phyloP scores from a whole-genome alignment of 495 filamentous ascomycete species.

The Penicillium alfredii region DNA sequence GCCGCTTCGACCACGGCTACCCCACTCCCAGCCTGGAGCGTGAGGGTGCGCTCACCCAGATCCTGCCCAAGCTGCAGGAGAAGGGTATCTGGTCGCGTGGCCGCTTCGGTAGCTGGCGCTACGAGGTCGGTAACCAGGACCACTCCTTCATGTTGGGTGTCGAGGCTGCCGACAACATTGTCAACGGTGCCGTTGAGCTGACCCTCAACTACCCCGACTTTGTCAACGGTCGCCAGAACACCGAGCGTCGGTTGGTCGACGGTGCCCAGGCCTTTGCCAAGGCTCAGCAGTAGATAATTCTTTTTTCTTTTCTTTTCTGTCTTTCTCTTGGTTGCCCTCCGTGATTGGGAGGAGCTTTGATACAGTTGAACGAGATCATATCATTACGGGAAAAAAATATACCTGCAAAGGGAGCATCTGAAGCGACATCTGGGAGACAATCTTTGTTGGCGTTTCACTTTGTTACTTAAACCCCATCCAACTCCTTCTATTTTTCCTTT shows the following conservation, averaged over 20 bases:
- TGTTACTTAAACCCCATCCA: conserved; percentile 14
- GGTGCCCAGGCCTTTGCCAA: conserved; percentile 59
- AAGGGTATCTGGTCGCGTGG: conserved; percentile 93
- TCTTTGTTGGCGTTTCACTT: conserved; percentile 30
- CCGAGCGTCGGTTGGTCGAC: conserved; percentile 80
- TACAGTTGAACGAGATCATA: conserved; percentile 25
- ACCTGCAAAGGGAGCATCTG: conserved; percentile 25
- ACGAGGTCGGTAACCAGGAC: conserved; percentile 97
- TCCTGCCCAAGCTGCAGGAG: conserved; percentile 86
- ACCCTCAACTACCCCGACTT: conserved; percentile 99
- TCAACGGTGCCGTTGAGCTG: conserved; percentile 89
- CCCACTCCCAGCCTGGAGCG: conserved; percentile 92
- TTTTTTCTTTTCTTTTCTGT: background rate
- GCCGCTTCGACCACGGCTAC: conserved; percentile 98
- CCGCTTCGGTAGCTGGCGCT: conserved; percentile 96
- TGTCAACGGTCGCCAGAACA: conserved; percentile 86
- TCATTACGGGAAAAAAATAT: conserved; percentile 19
- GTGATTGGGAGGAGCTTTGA: too few relatives aligned
- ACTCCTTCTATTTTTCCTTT: conserved; percentile 7
- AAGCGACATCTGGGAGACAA: conserved; percentile 29
- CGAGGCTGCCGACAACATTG: conserved; percentile 92
- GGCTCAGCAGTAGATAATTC: conserved; percentile 38
- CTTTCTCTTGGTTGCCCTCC: conserved; percentile 10
- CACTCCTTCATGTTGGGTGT: conserved; percentile 99
- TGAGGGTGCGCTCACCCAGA: conserved; percentile 86